A percentile compares a stretch with the other conserved stretches of the same genome.
Evolutionary conservation across 169 alveolate genomes (phyloP).

Genomic region (Cryptosporidium bovis): DNA sequence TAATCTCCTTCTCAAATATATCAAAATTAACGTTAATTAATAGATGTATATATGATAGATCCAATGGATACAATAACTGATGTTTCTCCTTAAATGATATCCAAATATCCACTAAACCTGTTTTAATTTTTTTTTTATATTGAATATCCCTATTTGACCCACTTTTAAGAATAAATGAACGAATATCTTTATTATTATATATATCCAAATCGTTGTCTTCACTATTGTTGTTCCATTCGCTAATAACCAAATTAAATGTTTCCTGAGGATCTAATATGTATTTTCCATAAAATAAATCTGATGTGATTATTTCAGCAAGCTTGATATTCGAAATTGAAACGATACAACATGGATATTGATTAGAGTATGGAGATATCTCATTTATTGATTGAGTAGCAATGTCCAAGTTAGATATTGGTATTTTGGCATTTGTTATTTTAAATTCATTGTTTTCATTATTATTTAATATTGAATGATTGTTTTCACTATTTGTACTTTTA

Average conservation of each 20-base stretch:
- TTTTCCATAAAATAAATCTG: constrained; percentile 45
- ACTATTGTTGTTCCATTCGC: constrained; percentile 44
- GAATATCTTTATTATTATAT: neutral
- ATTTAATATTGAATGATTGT: neutral
- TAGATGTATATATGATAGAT: constrained; percentile 9
- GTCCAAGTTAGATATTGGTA: constrained; percentile 4
- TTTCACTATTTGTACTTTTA: neutral
- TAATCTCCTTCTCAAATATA: constrained; percentile 33
- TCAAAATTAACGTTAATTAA: constrained; percentile 24
- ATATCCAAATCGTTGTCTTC: too few species aligned
- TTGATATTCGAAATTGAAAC: constrained; percentile 10
- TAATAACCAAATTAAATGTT: constrained; percentile 16
- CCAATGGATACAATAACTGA: constrained; percentile 4
- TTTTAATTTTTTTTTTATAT: constrained; percentile 37
- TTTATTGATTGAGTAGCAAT: neutral
- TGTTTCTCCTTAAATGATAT: constrained; percentile 52
- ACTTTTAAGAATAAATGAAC: neutral
- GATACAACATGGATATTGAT: constrained; percentile 57
- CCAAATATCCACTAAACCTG: constrained; percentile 64
- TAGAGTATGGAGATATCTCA: constrained; percentile 12
- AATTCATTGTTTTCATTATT: neutral
- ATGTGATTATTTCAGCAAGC: constrained; percentile 32
- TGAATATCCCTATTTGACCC: constrained; percentile 49
- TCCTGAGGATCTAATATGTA: constrained; percentile 55
- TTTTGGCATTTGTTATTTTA: constrained; percentile 1